Evolutionary conservation across 1,139 yeast species (phyloP).

Genomic region (Suhomyces coccinellae): DNA sequence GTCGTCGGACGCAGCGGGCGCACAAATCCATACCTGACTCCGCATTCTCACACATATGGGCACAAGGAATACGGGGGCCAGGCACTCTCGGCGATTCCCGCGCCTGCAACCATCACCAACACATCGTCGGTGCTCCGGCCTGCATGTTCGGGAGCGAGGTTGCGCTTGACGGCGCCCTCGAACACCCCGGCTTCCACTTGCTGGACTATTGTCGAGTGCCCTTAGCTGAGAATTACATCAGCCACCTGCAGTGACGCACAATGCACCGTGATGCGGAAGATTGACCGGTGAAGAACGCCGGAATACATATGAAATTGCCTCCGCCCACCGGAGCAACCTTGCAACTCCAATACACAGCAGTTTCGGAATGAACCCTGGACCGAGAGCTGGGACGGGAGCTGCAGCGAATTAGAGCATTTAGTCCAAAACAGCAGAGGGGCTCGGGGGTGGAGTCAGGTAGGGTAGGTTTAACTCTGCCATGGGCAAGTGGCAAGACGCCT

Average conservation of each 20-base stretch:
- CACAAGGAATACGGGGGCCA: no score
- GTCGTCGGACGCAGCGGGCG: not conserved
- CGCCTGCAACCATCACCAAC: no score
- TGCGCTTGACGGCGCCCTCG: no score
- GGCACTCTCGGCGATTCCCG: no score
- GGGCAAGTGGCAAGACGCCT: not conserved
- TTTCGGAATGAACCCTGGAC: not conserved
- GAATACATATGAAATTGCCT: not conserved
- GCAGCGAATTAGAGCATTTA: no score
- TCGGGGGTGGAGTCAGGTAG: not conserved
- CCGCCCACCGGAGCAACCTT: not conserved
- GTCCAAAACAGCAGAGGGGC: not conserved
- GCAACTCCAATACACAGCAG: no score
- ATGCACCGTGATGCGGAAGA: conserved; percentile 1
- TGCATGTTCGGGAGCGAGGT: no score
- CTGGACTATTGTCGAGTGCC: not conserved
- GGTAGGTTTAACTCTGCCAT: not conserved
- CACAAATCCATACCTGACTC: not conserved
- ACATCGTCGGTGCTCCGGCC: no score
- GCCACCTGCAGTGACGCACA: conserved; percentile 1
- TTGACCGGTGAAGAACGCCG: not conserved
- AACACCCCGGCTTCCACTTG: no score
- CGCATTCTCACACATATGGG: not conserved
- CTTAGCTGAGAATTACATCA: not conserved
- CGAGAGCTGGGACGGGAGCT: no score